phyloP scores from a whole-genome alignment of 75 land plant species.

The Selaginella tamariscina region DNA sequence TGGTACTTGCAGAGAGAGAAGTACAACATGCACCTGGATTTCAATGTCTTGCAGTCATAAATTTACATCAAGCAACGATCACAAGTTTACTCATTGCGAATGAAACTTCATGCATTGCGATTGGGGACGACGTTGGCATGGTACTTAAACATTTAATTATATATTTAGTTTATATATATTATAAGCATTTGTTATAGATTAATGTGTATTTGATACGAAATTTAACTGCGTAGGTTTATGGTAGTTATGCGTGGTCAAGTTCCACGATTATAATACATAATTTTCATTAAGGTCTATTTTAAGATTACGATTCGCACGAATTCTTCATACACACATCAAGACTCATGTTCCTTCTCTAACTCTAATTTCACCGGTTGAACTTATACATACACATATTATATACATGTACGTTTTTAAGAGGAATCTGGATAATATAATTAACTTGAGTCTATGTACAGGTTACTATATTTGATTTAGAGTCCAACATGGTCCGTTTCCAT shows the following conservation, averaged over 20 bases:
- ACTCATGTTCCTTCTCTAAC: too few relatives aligned
- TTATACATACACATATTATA: too few relatives aligned
- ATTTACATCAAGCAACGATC: neutral
- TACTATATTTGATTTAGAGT: neutral
- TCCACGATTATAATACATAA: neutral
- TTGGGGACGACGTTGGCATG: constrained; percentile 10
- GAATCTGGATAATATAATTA: neutral
- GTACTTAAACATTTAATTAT: neutral
- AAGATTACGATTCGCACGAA: too few relatives aligned
- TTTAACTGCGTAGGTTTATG: too few relatives aligned
- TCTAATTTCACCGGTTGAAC: too few relatives aligned
- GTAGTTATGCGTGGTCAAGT: neutral
- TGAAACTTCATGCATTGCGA: neutral
- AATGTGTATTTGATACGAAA: too few relatives aligned
- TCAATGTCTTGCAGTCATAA: constrained; percentile 10
- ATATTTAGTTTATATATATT: neutral
- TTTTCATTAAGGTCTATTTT: too few relatives aligned
- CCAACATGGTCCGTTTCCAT: neutral
- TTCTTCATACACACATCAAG: too few relatives aligned
- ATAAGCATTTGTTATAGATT: too few relatives aligned
- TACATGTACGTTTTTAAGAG: neutral
- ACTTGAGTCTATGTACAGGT: neutral
- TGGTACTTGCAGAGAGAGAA: neutral
- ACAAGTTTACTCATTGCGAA: neutral
- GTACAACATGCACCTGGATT: constrained; percentile 16